Conservation (phyloP, 768 basidiomycete genomes). For the Tylopilus sp. region DNA sequence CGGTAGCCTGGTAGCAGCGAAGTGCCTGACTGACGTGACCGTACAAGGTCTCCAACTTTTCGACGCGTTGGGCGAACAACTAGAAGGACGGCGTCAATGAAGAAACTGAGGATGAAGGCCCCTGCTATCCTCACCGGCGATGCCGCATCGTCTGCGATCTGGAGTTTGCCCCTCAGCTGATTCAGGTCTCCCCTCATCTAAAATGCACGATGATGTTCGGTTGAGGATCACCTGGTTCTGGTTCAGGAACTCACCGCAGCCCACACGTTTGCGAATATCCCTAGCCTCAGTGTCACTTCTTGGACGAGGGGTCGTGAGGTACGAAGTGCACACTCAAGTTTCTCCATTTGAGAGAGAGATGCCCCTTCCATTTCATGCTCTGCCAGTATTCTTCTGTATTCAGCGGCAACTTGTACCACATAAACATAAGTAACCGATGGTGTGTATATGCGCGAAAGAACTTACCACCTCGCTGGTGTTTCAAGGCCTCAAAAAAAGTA, state of each 20-base stretch:
- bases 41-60: constrained; percentile 15
- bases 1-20: constrained; percentile 19
- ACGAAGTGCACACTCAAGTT: constrained; percentile 8
- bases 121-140: constrained; percentile 9
- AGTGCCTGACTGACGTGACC: constrained; percentile 20
- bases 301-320: constrained; percentile 14
- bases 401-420: background rate
- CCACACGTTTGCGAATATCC: constrained; percentile 20
- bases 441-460: background rate
- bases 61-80: constrained; percentile 17
- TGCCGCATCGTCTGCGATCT: constrained; percentile 5
- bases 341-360: constrained; percentile 14
- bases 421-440: background rate
- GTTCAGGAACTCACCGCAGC: constrained; percentile 13
- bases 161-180: constrained; percentile 10
- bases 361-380: constrained; percentile 13
- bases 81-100: background rate
- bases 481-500: constrained; percentile 4
- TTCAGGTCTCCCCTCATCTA: constrained; percentile 20
- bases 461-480: constrained; percentile 8
- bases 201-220: background rate
- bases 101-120: background rate
- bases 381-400: constrained; percentile 6
- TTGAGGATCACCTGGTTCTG: background rate
- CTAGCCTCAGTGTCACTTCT: constrained; percentile 16